Evolutionary conservation across 306 rosid genomes (phyloP).

Genomic region (Lathyrus oleraceus): DNA sequence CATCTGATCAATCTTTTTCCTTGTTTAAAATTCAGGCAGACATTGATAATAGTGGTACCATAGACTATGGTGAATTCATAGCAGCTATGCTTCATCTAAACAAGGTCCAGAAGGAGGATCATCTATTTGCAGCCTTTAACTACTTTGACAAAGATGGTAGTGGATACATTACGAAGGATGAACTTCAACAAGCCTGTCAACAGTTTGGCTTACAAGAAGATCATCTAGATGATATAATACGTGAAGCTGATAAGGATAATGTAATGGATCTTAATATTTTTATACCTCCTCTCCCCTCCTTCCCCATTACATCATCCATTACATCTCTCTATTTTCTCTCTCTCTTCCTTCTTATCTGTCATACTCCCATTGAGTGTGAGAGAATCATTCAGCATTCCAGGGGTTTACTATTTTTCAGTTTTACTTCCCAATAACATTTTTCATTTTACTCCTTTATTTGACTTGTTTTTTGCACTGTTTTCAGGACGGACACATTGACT

Average conservation of each 20-base stretch:
- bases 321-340: background rate
- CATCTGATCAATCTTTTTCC: conserved; percentile 15
- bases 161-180: conserved; percentile 89
- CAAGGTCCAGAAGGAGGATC: conserved; percentile 90
- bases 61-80: conserved; percentile 92
- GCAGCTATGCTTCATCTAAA: conserved; percentile 95
- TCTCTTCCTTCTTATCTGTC: background rate
- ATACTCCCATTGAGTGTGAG: background rate
- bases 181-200: conserved; percentile 84
- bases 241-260: conserved; percentile 80
- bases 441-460: background rate
- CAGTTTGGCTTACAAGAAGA: conserved; percentile 72
- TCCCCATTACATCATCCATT: background rate
- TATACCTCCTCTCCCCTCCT: background rate
- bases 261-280: conserved; percentile 48
- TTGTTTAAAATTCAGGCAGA: conserved; percentile 67
- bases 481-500: conserved; percentile 98
- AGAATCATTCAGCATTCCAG: no score
- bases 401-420: background rate
- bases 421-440: background rate
- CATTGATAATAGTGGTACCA: conserved; percentile 86
- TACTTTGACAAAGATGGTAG: conserved; percentile 95
- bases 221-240: conserved; percentile 75
- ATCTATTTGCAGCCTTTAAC: conserved; percentile 78
- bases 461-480: conserved; percentile 38